Percentiles rank a stretch among this genome's conserved stretches.
Evolutionary conservation across 148 eudicot genomes (phyloP).

Genomic region (Vaccinium macrocarpon): DNA sequence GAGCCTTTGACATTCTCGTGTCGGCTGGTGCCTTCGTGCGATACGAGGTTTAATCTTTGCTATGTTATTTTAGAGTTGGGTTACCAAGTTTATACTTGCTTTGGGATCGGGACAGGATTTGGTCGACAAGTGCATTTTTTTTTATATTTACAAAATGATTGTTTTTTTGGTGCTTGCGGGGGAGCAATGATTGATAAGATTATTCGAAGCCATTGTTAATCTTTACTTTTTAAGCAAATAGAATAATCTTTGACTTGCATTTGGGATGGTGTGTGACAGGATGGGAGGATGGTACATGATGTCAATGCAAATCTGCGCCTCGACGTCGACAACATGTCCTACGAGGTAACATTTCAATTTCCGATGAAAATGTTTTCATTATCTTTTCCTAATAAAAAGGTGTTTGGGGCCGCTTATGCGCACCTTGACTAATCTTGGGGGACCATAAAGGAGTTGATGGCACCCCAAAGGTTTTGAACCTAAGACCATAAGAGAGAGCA

Average conservation of each 20-base stretch:
- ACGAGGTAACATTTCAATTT: slow-evolving; percentile 50
- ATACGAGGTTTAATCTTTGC: neutral
- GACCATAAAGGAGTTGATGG: too few relatives aligned
- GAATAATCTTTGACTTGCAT: neutral
- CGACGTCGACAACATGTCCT: slow-evolving; percentile 92
- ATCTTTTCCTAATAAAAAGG: too few relatives aligned
- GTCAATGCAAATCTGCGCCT: slow-evolving; percentile 81
- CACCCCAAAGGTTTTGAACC: too few relatives aligned
- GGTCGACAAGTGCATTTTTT: neutral
- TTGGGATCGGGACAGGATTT: neutral
- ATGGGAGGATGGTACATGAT: neutral
- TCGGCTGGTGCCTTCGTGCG: neutral
- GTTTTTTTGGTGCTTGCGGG: neutral
- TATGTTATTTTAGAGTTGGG: neutral
- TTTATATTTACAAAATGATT: neutral
- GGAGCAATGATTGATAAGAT: neutral
- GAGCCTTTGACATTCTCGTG: neutral
- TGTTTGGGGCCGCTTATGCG: too few relatives aligned
- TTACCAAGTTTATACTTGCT: neutral
- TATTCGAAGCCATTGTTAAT: neutral
- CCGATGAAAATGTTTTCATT: neutral
- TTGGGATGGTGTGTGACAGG: neutral
- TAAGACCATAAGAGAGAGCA: too few relatives aligned
- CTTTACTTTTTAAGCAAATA: neutral
- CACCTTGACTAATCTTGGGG: too few relatives aligned